Base-by-base conservation (phyloP, 2,329 filamentous ascomycete species). In the Trichoderma sp. region DNA sequence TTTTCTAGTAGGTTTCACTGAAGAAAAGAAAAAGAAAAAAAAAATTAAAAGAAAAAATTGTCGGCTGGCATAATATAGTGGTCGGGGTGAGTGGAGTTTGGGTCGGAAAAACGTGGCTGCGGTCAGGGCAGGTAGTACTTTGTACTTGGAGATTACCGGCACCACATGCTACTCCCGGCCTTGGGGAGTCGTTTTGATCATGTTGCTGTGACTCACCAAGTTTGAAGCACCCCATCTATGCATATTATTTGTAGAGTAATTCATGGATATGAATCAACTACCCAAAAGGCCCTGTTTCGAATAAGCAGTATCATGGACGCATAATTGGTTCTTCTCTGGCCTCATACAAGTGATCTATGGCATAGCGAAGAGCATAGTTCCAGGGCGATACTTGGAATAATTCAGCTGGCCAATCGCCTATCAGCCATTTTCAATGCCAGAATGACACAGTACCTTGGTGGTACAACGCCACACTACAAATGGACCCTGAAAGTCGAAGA, bases 1-100 rank as follows among this genome's bases (percentile, higher is more conserved):
- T 80, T 82, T 82, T 82, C 82, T 83, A 83, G 82, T 83, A 83
- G 81, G 80, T 83, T 82, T 74, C 77, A 79, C 75, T 77, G 76
- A 77, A 79, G 78, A 77, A 72, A 71, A 76, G 71, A 75, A 75
- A 62, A 58, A 78, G 76, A 67, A 71, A 76, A 78, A 78, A 77
- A 75, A 64, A 18, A 79, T 77, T 76, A 70, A 71, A 76, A 78
- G 76, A 68, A 74, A 74, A 57, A 72, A 43, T 4, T 34, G 36
- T 63, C 34, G 30, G 24, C 24, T 2, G 47, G 18, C 47, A n/a
- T n/a, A 28, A 28, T 63, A 61, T 60, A 32, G 65, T 18, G 11
- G 8, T 43, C 3, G 12, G 32, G 18, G 21, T 26, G 43, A 43
- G 67, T 70, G 67, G 67, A 63, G 43, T 30, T 30, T 53, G 28